A percentile compares a stretch with the other conserved stretches of the same genome.
Conservation (phyloP, 768 basidiomycete genomes). For the Boletus vinaceobasis region DNA sequence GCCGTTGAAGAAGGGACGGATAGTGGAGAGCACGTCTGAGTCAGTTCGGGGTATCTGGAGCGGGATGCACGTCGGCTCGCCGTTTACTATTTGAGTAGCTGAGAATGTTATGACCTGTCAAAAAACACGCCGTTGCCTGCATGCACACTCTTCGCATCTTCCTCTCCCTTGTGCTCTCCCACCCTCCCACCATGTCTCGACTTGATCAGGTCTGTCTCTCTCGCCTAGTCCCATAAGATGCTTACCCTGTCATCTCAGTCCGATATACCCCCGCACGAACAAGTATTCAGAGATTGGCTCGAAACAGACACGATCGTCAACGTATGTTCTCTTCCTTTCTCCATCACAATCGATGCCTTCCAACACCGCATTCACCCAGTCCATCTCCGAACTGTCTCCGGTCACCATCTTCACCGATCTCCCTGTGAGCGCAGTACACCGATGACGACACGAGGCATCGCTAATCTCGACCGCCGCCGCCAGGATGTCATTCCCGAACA, state of each 20-base stretch:
- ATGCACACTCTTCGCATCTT: slow-evolving; percentile 15
- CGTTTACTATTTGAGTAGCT: slow-evolving; percentile 46
- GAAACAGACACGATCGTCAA: slow-evolving; percentile 26
- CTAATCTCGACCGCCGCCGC: slow-evolving; percentile 20
- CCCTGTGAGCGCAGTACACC: slow-evolving; percentile 23
- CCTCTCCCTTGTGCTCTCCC: neutral
- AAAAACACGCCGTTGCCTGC: slow-evolving; percentile 34
- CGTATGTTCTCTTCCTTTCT: slow-evolving; percentile 10
- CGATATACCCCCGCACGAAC: slow-evolving; percentile 4
- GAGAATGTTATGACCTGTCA: slow-evolving; percentile 18
- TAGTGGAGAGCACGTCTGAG: slow-evolving; percentile 76
- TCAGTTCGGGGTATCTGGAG: slow-evolving; percentile 88
- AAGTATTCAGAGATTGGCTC: slow-evolving; percentile 12
- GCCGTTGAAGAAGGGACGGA: slow-evolving; percentile 59
- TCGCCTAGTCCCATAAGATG: neutral
- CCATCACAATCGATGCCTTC: neutral
- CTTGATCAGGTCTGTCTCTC: neutral
- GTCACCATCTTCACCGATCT: slow-evolving; percentile 23
- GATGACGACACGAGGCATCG: slow-evolving; percentile 13
- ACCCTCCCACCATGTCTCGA: neutral
- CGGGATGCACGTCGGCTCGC: slow-evolving; percentile 77
- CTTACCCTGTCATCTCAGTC: neutral
- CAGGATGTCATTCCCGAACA: slow-evolving; percentile 31
- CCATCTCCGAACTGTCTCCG: slow-evolving; percentile 21
- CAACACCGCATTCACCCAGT: slow-evolving; percentile 11